phyloP scores from a whole-genome alignment of 2,329 filamentous ascomycete genomes.

The Penicillium concentricum region DNA sequence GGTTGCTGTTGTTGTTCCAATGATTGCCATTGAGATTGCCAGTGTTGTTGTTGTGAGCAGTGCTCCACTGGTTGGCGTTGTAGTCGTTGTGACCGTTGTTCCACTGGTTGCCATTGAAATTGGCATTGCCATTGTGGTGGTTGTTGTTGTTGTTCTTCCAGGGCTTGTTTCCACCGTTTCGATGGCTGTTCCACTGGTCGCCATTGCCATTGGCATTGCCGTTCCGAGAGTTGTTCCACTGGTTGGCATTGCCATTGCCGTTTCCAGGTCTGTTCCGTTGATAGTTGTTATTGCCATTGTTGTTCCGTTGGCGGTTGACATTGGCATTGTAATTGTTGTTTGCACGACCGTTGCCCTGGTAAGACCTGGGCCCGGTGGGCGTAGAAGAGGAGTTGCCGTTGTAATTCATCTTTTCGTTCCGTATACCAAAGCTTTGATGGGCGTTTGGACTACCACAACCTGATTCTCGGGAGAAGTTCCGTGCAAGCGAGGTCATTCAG shows the following conservation, averaged over 20 bases:
- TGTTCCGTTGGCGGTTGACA: background rate
- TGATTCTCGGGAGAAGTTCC: background rate
- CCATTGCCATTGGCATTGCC: background rate
- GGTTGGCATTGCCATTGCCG: background rate
- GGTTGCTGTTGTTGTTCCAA: too few relatives aligned
- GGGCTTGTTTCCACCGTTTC: too few relatives aligned
- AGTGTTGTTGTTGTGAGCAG: background rate
- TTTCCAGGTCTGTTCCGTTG: too few relatives aligned
- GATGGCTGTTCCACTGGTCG: background rate
- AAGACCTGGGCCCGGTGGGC: background rate
- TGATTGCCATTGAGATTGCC: too few relatives aligned
- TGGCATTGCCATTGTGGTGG: background rate
- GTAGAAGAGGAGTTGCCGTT: background rate
- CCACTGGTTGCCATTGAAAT: background rate
- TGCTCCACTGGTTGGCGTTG: background rate
- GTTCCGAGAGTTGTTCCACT: background rate
- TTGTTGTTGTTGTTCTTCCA: too few relatives aligned
- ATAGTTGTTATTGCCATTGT: background rate
- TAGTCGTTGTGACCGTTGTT: background rate
- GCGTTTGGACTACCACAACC: background rate
- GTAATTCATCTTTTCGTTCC: conserved; percentile 1
- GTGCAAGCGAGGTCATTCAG: conserved; percentile 11
- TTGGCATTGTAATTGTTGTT: conserved; percentile 1
- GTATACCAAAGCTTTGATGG: background rate
- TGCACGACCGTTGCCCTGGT: background rate